A percentile compares a stretch with the other conserved stretches of the same genome.
Conservation (phyloP, 495 filamentous ascomycete species). For the Hypoxylon intermedium region DNA sequence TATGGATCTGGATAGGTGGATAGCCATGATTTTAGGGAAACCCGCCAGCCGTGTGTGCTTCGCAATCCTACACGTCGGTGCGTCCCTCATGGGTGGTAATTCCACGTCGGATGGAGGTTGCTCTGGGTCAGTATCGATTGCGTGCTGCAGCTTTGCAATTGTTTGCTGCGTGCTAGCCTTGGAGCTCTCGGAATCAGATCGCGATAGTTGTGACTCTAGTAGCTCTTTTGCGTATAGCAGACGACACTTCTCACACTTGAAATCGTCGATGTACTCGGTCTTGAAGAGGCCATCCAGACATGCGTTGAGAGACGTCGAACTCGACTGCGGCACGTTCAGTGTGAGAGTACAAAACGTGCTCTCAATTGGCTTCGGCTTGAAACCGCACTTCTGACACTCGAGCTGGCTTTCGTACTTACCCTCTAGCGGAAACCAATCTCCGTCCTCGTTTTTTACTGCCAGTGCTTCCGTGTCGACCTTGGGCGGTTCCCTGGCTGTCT, state of each 20-base stretch:
- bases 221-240: slow-evolving; percentile 71
- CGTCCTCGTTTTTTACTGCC: slow-evolving; percentile 43
- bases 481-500: slow-evolving; percentile 24
- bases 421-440: slow-evolving; percentile 85
- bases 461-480: slow-evolving; percentile 23
- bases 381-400: slow-evolving; percentile 87
- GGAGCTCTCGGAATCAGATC: slow-evolving; percentile 55
- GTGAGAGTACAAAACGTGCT: slow-evolving; percentile 92
- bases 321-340: slow-evolving; percentile 82
- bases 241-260: slow-evolving; percentile 90
- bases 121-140: slow-evolving; percentile 81
- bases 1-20: slow-evolving; percentile 93
- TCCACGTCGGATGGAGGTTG: slow-evolving; percentile 69
- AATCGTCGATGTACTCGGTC: slow-evolving; percentile 95
- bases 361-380: slow-evolving; percentile 80
- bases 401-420: slow-evolving; percentile 89
- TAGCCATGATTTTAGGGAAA: slow-evolving; percentile 86
- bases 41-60: slow-evolving; percentile 82
- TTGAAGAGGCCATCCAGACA: slow-evolving; percentile 96
- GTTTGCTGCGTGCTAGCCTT: slow-evolving; percentile 54
- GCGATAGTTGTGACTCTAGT: slow-evolving; percentile 46
- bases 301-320: slow-evolving; percentile 55
- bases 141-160: slow-evolving; percentile 61
- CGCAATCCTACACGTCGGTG: slow-evolving; percentile 83
- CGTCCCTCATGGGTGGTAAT: slow-evolving; percentile 74